Base-by-base conservation (phyloP, 805 yeast genomes). In the Pichia occidentalis region DNA sequence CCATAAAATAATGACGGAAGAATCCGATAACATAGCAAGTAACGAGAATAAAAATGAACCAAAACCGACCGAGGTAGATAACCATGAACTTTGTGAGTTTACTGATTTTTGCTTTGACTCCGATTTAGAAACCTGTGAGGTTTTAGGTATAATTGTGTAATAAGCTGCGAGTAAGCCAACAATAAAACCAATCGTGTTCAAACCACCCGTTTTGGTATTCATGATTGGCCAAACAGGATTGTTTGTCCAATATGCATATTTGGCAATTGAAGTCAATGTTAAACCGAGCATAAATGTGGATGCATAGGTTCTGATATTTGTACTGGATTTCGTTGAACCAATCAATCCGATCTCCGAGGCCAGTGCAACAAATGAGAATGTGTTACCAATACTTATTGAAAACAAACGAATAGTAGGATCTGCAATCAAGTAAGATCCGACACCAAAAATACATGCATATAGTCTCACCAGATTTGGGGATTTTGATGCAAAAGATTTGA, bases 171-270 rank as follows among this genome's bases (percentile, higher is more conserved):
- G 46, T 4, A 79, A 49, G 17, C 94, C 95, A 35, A 82, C 43
- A 4, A 67, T 59, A 3, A 86, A 58, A 28, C 92, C 95, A 22
- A 75, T 61, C 36, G 67, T 68, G 59, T 90, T 90, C 68, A 76
- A 75, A 11, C 98, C 98, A 14, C 97, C 96, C 50, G 85, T 87
- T 10, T 67, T 72, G 13, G 68, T 69, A 56, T 87, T 80, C 88
- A 92, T 80, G 35, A 88, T 82, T 21, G 97, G 95, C 98, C 98
- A 92, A 33, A 87, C 67, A 26, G 98, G 98, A 56, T 92, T 92
- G 55, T 88, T 88, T 3, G 97, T 77, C 61, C 74, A 82, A 50
- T 70, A 74, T 8, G 80, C 74, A 62, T 73, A 82, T 54, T 92
- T 92, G 14, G 85, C 67, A 22, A 85, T 73, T 1, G 87, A 74